Evolutionary conservation across 1,284 basidiomycete genomes (phyloP).

Genomic region (Cronartium quercuum): DNA sequence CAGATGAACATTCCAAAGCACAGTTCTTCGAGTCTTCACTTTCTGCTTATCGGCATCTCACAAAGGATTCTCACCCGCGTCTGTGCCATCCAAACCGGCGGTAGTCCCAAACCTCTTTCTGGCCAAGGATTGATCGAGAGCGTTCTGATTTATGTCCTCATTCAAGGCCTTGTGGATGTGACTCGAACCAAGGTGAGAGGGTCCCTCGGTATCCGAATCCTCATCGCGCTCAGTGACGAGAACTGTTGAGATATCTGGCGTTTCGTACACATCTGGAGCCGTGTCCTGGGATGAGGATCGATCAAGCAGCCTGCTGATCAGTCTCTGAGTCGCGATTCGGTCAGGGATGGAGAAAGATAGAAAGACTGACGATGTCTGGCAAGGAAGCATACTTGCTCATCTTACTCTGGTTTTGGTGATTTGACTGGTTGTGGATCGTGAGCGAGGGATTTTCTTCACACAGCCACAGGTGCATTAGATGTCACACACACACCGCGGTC

Average conservation of each 20-base stretch:
- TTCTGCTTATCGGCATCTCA: no score
- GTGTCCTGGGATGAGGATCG: constrained; percentile 60
- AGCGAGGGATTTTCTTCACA: no score
- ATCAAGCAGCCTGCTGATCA: not conserved
- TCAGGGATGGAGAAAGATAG: not conserved
- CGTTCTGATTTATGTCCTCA: constrained; percentile 23
- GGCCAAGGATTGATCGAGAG: constrained; percentile 15
- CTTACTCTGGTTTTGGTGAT: not conserved
- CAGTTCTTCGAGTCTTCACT: no score
- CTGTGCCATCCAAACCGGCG: constrained; percentile 11
- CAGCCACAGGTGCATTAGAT: no score
- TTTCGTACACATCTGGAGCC: constrained; percentile 85
- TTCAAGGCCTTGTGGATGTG: not conserved
- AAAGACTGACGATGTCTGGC: constrained; percentile 73
- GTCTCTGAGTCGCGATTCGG: no score
- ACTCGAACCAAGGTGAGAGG: not conserved
- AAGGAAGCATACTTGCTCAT: constrained; percentile 70
- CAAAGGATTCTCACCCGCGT: constrained; percentile 12
- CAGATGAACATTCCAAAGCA: no score
- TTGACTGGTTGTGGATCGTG: no score
- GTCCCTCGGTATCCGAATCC: constrained; percentile 24
- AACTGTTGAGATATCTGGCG: constrained; percentile 65
- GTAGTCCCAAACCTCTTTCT: constrained; percentile 22
- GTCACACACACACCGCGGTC: no score
- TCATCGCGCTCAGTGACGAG: constrained; percentile 25